Evolutionary conservation across 1,284 basidiomycete species (phyloP).

Genomic region (Heimioporus retisporus): DNA sequence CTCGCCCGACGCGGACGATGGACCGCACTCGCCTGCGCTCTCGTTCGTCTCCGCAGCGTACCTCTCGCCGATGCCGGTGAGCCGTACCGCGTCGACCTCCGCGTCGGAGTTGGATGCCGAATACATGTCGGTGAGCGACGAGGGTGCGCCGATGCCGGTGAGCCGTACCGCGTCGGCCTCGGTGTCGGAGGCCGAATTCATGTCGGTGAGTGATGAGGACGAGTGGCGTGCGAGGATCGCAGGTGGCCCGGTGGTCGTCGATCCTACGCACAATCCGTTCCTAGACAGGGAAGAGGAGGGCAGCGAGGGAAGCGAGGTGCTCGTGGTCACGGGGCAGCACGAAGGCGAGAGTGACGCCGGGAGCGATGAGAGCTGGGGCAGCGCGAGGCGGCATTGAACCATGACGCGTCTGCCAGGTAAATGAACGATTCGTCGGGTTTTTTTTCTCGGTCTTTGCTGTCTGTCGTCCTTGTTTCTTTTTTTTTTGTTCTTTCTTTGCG

Average conservation of each 20-base stretch:
- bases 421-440: background rate
- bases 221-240: conserved; percentile 20
- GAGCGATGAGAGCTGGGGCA: conserved; percentile 42
- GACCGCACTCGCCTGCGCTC: too few relatives aligned
- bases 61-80: too few relatives aligned
- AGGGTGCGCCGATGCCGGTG: conserved; percentile 1
- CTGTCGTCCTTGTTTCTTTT: background rate
- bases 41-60: too few relatives aligned
- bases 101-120: conserved; percentile 15
- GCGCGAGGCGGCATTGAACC: conserved; percentile 29
- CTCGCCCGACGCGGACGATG: too few relatives aligned
- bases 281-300: conserved; percentile 22
- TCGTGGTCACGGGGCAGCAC: conserved; percentile 18
- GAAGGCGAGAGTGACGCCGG: conserved; percentile 36
- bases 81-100: too few relatives aligned
- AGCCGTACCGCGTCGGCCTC: too few relatives aligned
- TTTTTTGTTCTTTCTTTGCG: background rate
- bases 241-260: conserved; percentile 4
- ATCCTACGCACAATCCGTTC: conserved; percentile 35
- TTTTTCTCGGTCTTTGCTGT: background rate
- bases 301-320: conserved; percentile 36
- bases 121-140: conserved; percentile 37
- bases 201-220: conserved; percentile 35
- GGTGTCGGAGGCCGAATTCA: conserved; percentile 25
- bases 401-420: background rate